phyloP scores from a whole-genome alignment of 169 alveolate genomes.

The Plasmodium blacklocki region DNA sequence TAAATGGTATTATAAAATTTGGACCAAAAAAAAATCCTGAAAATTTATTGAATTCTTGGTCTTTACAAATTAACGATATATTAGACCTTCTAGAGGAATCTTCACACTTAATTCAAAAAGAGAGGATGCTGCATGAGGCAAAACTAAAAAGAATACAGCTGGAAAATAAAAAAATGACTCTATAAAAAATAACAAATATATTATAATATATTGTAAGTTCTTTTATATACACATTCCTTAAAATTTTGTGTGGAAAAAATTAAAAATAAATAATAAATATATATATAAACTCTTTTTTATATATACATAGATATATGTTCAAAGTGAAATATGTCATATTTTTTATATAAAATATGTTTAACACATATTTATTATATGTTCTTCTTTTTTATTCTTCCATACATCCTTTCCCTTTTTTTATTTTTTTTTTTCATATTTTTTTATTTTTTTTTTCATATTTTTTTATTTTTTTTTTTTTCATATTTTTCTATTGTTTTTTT shows the following conservation, averaged over 20 bases:
- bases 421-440: too few relatives aligned
- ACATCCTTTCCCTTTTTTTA: too few relatives aligned
- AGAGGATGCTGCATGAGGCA: constrained; percentile 77
- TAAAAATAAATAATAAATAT: neutral
- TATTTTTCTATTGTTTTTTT: too few relatives aligned
- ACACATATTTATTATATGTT: too few relatives aligned
- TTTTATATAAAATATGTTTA: too few relatives aligned
- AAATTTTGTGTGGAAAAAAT: too few relatives aligned
- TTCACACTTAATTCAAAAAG: constrained; percentile 74
- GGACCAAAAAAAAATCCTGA: constrained; percentile 80
- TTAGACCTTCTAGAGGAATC: constrained; percentile 74
- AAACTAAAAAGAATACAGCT: constrained; percentile 54
- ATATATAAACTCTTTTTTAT: neutral
- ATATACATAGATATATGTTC: neutral
- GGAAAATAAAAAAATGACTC: constrained; percentile 49
- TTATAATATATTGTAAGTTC: too few relatives aligned
- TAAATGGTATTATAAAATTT: constrained; percentile 79
- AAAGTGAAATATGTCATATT: too few relatives aligned
- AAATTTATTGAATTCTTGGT: constrained; percentile 79
- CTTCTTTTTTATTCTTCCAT: too few relatives aligned
- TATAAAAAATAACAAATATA: neutral
- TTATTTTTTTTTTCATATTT: too few relatives aligned
- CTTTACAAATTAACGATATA: constrained; percentile 52
- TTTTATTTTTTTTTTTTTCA: too few relatives aligned
- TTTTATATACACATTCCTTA: too few relatives aligned